A percentile compares a stretch with the other conserved stretches of the same genome.
These are phyloP conservation scores for Solanum microdontum DNA, from an alignment of 257 asterid genomes.

Conservation along the genomic window DNA sequence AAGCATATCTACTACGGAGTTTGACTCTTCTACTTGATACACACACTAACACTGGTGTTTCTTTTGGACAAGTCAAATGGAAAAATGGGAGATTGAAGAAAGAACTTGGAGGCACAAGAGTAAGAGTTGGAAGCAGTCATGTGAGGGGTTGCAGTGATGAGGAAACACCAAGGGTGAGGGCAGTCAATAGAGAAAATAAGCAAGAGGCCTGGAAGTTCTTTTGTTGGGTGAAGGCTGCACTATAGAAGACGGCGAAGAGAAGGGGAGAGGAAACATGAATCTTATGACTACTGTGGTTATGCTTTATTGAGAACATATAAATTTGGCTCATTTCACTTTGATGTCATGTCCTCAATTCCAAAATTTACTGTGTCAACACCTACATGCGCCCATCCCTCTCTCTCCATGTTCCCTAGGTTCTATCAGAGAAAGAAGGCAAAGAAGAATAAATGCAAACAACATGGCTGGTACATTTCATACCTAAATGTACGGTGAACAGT, in stretches of 20 bases:
- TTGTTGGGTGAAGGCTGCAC: not conserved
- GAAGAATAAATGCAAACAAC: not conserved
- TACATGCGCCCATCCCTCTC: not conserved
- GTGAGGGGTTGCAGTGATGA: not conserved
- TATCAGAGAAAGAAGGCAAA: not conserved
- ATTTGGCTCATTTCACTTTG: not conserved
- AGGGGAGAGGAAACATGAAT: not conserved
- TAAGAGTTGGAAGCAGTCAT: not conserved
- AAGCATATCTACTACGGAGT: not conserved
- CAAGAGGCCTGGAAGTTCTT: not conserved
- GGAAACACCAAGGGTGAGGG: not conserved
- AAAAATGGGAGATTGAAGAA: not conserved
- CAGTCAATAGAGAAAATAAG: not conserved
- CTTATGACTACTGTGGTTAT: not conserved
- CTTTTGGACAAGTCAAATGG: not conserved
- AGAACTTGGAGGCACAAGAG: not conserved
- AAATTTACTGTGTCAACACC: not conserved
- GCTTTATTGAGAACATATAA: not conserved
- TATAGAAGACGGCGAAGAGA: not conserved
- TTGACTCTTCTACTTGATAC: not conserved
- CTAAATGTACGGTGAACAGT: slow-evolving; percentile 60
- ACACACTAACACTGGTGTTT: not conserved
- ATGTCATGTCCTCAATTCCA: not conserved
- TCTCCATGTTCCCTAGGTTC: not conserved
- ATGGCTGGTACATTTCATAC: slow-evolving; percentile 18